A percentile compares a stretch with the other conserved stretches of the same genome.
Conservation (phyloP, 495 filamentous ascomycete species). For the Penicillium daleae region DNA sequence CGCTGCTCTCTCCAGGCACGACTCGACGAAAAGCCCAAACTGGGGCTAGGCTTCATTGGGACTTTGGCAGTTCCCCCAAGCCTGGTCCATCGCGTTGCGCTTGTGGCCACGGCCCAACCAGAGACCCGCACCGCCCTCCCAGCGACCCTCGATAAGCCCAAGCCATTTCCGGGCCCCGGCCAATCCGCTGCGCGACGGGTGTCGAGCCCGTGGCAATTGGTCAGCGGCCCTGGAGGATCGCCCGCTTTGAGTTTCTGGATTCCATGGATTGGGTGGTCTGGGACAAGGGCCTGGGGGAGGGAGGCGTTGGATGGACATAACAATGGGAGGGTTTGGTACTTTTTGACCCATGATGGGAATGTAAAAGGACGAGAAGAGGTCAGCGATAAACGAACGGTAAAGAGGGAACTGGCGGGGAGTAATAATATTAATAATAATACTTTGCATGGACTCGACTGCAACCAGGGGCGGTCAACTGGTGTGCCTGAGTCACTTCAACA, state of each 20-base stretch:
- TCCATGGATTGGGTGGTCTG: slow-evolving; percentile 22
- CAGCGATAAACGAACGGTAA: no score
- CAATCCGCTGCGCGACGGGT: slow-evolving; percentile 24
- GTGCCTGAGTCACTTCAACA: neutral
- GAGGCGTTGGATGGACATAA: neutral
- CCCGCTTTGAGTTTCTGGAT: slow-evolving; percentile 29
- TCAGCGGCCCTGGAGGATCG: slow-evolving; percentile 30
- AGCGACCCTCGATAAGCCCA: slow-evolving; percentile 33
- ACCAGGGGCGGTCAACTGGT: neutral
- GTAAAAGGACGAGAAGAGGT: neutral
- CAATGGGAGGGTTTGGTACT: neutral
- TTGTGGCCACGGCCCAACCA: slow-evolving; percentile 40
- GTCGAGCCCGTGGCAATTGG: slow-evolving; percentile 29
- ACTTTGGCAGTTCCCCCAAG: slow-evolving; percentile 12
- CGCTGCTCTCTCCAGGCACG: slow-evolving; percentile 23
- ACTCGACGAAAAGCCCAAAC: neutral
- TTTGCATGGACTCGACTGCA: neutral
- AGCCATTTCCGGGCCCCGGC: slow-evolving; percentile 25
- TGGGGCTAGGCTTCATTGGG: slow-evolving; percentile 21
- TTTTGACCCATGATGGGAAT: neutral
- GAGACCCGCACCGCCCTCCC: slow-evolving; percentile 15
- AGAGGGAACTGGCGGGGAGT: no score
- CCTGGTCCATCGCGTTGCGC: slow-evolving; percentile 4
- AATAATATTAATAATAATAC: no score
- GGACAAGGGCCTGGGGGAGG: neutral